Base-by-base conservation (phyloP, 768 basidiomycete species). In the Gyrodon lividus region DNA sequence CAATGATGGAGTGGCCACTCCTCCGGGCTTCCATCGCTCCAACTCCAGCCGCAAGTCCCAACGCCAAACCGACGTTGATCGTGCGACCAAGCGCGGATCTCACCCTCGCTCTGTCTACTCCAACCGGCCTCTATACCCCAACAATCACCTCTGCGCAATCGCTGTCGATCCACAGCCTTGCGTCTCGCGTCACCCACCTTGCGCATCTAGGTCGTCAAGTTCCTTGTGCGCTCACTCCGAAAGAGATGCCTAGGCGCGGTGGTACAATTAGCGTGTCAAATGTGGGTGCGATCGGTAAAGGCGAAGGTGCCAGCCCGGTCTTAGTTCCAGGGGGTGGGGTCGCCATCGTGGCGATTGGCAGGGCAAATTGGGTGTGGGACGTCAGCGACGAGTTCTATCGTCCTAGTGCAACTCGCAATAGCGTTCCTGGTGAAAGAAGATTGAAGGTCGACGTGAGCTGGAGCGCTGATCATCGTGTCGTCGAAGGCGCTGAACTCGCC, bases 401-500 rank as follows among this genome's bases (percentile, higher is more conserved):
- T 20, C 55, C 55, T 0, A 20, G 34, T 12, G 38, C 46, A 17
- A 38, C 28, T 28, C 5, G 5, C 10, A 10, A 28, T 5, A 28
- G 43, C 6, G 46, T 40, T 2, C 23, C 16, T 14, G 81, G 82
- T 1, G 76, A 78, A 57, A 70, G 81, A 54, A 72, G 83, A 58
- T 65, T 87, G 34, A 79, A 79, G 70, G 65, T 86, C 34, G 79
- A 79, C 9, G 73, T 92, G 5, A 89, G 86, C 56, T 94, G 92
- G 89, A 83, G 82, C 54, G 92, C 87, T 43, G 92, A 95, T 59
- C 92, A 95, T 69, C 72, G 92, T 14, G 83, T 95, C 6, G 83
- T 93, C 9, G 92, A 95, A 64, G 92, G 92, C 4, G 92, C 91
- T 1, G 92, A 95, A 71, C 65, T 95, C 55, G 90, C 88, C 47